phyloP scores from a whole-genome alignment of 2,329 filamentous ascomycete genomes.

The Trichoderma sp. region DNA sequence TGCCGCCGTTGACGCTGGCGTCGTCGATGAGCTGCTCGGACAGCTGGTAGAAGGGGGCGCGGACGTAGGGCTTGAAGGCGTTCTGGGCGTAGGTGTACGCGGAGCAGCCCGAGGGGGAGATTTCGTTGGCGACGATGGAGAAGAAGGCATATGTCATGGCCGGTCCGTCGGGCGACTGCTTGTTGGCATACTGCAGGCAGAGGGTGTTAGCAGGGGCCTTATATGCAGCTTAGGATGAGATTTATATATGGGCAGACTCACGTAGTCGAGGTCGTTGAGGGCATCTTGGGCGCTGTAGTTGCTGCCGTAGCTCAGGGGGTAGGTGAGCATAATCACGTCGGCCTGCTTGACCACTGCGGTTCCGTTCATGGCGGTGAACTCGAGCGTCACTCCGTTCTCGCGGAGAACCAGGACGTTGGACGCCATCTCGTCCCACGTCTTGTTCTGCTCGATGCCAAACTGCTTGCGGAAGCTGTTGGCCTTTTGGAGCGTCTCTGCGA shows the following conservation, averaged over 20 bases:
- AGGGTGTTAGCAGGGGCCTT: constrained; percentile 52
- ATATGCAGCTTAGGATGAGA: constrained; percentile 41
- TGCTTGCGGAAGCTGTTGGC: constrained; percentile 60
- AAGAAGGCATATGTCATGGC: constrained; percentile 75
- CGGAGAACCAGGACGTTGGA: constrained; percentile 31
- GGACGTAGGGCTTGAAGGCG: constrained; percentile 62
- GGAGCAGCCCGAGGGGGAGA: constrained; percentile 68
- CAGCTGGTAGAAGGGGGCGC: constrained; percentile 70
- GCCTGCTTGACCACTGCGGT: constrained; percentile 68
- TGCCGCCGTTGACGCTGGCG: constrained; percentile 56
- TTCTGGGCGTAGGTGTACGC: constrained; percentile 68
- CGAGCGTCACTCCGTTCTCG: constrained; percentile 55
- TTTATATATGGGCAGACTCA: constrained; percentile 38
- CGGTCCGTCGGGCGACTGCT: constrained; percentile 59
- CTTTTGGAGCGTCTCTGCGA: constrained; percentile 56
- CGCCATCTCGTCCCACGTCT: constrained; percentile 41
- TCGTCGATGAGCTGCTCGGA: constrained; percentile 69
- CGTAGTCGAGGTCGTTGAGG: constrained; percentile 34
- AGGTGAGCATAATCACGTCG: constrained; percentile 67
- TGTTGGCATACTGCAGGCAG: constrained; percentile 36
- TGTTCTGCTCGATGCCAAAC: constrained; percentile 57
- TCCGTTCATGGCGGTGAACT: constrained; percentile 68
- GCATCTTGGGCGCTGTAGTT: constrained; percentile 32
- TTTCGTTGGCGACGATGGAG: constrained; percentile 65
- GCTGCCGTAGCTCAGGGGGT: constrained; percentile 62